Percentiles rank a stretch among this genome's conserved stretches.
These are phyloP conservation scores for Oryza officinalis DNA, from an alignment of 176 grass and related monocot genomes.

Conservation along the genomic window DNA sequence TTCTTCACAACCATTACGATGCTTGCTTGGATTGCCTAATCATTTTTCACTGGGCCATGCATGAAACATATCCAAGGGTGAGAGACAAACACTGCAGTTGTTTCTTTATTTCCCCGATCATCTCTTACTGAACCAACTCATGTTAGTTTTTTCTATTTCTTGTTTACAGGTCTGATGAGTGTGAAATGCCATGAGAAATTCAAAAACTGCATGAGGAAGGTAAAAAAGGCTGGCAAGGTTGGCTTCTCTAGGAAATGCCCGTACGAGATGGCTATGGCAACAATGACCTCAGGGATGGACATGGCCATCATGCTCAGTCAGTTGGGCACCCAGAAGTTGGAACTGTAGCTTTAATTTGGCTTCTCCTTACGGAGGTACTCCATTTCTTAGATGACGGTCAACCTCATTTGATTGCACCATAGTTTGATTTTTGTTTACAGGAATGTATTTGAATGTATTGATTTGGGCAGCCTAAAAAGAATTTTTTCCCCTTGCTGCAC, in stretches of 20 bases:
- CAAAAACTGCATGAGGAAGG: slow-evolving; percentile 82
- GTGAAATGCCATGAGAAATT: slow-evolving; percentile 82
- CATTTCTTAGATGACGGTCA: neutral
- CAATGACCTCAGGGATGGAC: slow-evolving; percentile 91
- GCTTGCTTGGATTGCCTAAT: neutral
- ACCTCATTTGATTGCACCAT: neutral
- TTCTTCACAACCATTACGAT: neutral
- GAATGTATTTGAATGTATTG: neutral
- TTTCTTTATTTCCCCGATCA: neutral
- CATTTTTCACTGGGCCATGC: neutral
- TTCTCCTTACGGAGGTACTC: neutral
- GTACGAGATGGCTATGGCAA: slow-evolving; percentile 68
- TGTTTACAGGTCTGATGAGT: slow-evolving; percentile 61
- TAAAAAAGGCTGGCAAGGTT: slow-evolving; percentile 64
- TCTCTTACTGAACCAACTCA: neutral
- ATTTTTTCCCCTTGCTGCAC: neutral
- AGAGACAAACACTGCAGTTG: neutral
- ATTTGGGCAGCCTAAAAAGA: neutral
- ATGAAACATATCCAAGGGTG: neutral
- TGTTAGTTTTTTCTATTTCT: neutral
- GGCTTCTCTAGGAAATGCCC: slow-evolving; percentile 82
- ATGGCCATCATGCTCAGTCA: slow-evolving; percentile 94
- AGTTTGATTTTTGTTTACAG: neutral
- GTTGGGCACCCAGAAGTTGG: slow-evolving; percentile 44
- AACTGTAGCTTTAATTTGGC: slow-evolving; percentile 45